Conservation (phyloP, 1,139 yeast genomes). For the Pichia sp. region DNA sequence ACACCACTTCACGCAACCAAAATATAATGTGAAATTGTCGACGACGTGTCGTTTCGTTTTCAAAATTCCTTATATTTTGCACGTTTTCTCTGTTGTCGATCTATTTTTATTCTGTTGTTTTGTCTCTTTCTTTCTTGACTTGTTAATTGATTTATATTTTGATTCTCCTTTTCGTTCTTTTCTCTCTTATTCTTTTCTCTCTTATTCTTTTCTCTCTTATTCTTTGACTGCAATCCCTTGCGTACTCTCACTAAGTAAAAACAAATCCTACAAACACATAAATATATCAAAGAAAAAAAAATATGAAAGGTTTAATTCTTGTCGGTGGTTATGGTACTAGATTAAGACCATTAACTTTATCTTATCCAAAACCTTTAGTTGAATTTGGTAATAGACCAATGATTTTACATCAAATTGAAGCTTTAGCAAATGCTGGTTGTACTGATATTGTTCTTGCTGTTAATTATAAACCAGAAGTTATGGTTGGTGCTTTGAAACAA, state of each 20-base stretch:
- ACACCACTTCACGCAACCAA: too few species aligned
- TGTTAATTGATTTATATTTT: too few species aligned
- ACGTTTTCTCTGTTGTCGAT: background rate
- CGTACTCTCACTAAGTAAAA: background rate
- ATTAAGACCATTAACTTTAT: constrained; percentile 96
- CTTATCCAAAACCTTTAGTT: constrained; percentile 96
- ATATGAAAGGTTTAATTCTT: constrained; percentile 95
- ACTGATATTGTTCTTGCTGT: constrained; percentile 98
- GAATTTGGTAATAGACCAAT: constrained; percentile 98
- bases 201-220: background rate
- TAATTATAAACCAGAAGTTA: constrained; percentile 98
- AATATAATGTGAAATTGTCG: background rate
- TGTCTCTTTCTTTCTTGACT: background rate
- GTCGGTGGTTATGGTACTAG: constrained; percentile 99
- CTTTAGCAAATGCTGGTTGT: constrained; percentile 96
- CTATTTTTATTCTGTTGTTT: background rate
- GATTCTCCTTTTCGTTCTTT: background rate
- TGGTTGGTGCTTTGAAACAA: constrained; percentile 91
- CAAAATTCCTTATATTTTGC: background rate
- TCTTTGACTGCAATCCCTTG: constrained; percentile 12
- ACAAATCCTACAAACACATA: constrained; percentile 1
- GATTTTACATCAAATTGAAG: constrained; percentile 97
- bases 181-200: background rate
- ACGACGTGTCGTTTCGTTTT: background rate
- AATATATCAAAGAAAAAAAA: background rate